Evolutionary conservation across 768 basidiomycete species (phyloP).

Genomic region (Daedaleopsis sinensis): DNA sequence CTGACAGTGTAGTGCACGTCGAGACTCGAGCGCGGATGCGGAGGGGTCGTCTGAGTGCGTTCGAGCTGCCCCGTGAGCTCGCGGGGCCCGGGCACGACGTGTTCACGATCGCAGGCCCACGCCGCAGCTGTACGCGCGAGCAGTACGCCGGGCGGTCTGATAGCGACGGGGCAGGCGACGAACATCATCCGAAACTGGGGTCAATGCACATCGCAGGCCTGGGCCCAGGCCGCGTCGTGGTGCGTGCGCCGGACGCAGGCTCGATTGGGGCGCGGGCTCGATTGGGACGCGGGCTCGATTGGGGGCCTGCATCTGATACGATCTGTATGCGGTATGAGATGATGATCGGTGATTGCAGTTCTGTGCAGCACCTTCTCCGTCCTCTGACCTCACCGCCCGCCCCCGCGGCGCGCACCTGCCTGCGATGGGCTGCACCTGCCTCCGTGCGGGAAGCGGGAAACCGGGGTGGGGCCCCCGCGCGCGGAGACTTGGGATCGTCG

Average conservation of each 20-base stretch:
- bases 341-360: conserved; percentile 27
- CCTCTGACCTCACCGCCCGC: conserved; percentile 19
- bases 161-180: background rate
- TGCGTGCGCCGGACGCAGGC: conserved; percentile 3
- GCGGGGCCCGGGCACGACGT: background rate
- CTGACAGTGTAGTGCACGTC: no score
- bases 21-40: no score
- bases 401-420: conserved; percentile 7
- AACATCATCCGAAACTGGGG: conserved; percentile 23
- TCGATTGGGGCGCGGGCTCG: no score
- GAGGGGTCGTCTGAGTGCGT: background rate
- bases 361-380: conserved; percentile 13
- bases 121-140: background rate
- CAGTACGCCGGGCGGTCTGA: background rate
- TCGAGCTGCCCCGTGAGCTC: background rate
- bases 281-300: conserved; percentile 4
- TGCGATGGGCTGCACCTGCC: background rate
- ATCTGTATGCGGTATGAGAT: conserved; percentile 26
- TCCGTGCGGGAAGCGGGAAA: background rate
- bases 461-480: background rate
- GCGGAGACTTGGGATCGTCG: conserved; percentile 16
- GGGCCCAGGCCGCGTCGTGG: conserved; percentile 12
- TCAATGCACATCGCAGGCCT: conserved; percentile 5
- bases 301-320: conserved; percentile 17
- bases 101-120: background rate